Evolutionary conservation across 2,329 filamentous ascomycete species (phyloP).

Genomic region (Fusarium sp.): DNA sequence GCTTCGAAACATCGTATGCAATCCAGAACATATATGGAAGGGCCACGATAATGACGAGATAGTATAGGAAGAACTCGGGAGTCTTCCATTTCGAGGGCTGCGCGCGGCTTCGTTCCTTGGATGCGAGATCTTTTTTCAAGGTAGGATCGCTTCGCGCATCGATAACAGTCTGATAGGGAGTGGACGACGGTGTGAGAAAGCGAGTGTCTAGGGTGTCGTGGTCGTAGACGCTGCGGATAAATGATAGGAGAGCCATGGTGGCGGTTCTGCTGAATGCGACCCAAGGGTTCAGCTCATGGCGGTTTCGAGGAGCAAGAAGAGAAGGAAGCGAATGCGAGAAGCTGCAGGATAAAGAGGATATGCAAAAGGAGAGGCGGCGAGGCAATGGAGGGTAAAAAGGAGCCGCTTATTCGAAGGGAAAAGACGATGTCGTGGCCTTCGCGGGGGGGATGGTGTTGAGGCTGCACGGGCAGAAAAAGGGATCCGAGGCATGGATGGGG

Average conservation of each 20-base stretch:
- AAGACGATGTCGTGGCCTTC: slow-evolving; percentile 43
- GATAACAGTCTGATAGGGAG: slow-evolving; percentile 71
- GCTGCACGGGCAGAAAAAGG: slow-evolving; percentile 29
- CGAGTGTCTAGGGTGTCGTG: slow-evolving; percentile 71
- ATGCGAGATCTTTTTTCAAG: slow-evolving; percentile 44
- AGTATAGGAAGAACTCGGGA: slow-evolving; percentile 87
- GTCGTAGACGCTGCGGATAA: slow-evolving; percentile 68
- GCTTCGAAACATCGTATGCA: slow-evolving; percentile 86
- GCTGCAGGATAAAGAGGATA: neutral
- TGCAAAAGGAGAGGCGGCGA: neutral
- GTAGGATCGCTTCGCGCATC: slow-evolving; percentile 62
- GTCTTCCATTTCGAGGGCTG: slow-evolving; percentile 85
- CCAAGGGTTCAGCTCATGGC: slow-evolving; percentile 40
- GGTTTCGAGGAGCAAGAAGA: neutral
- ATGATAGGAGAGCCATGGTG: slow-evolving; percentile 58
- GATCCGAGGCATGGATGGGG: slow-evolving; percentile 29
- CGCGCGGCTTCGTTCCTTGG: slow-evolving; percentile 56
- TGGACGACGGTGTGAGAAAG: slow-evolving; percentile 77
- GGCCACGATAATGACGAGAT: slow-evolving; percentile 71
- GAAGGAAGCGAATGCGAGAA: slow-evolving; percentile 1
- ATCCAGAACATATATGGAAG: slow-evolving; percentile 92
- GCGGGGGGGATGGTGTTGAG: slow-evolving; percentile 40
- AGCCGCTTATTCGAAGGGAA: slow-evolving; percentile 1
- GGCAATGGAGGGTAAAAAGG: slow-evolving; percentile 2
- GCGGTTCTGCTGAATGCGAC: slow-evolving; percentile 22